Percentiles rank a stretch among this genome's conserved stretches.
Conservation (phyloP, 106 monocot genomes). For the Platanthera zijinensis region DNA sequence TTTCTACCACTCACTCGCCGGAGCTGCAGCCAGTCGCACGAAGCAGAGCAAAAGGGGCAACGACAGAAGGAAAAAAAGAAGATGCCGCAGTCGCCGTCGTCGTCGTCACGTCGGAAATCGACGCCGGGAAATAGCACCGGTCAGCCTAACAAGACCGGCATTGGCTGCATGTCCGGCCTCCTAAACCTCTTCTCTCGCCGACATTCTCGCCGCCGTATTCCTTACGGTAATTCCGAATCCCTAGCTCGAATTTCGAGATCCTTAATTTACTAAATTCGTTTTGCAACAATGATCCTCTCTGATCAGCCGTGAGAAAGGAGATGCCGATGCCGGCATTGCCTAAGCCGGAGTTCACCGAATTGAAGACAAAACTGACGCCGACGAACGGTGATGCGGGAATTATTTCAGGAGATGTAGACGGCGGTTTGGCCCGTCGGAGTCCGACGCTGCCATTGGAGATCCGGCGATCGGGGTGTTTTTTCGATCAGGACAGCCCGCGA, state of each 20-base stretch:
- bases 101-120: background rate
- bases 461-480: background rate
- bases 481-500: background rate
- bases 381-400: background rate
- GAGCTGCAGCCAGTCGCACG: background rate
- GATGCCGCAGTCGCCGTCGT: background rate
- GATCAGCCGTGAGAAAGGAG: background rate
- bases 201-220: conserved; percentile 3
- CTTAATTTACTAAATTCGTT: background rate
- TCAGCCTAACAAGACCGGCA: background rate
- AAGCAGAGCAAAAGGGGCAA: background rate
- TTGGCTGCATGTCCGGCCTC: conserved; percentile 5
- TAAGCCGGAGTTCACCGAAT: background rate
- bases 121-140: background rate
- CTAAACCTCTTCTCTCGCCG: conserved; percentile 2
- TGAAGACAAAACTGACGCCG: background rate
- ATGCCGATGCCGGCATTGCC: background rate
- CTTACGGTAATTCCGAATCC: background rate
- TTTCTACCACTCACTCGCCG: background rate
- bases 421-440: background rate
- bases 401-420: background rate
- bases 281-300: background rate
- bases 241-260: background rate
- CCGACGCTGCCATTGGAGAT: conserved; percentile 3
- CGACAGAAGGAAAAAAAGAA: background rate